Conservation (phyloP, 257 asterid species). For the Coffea canephora region DNA sequence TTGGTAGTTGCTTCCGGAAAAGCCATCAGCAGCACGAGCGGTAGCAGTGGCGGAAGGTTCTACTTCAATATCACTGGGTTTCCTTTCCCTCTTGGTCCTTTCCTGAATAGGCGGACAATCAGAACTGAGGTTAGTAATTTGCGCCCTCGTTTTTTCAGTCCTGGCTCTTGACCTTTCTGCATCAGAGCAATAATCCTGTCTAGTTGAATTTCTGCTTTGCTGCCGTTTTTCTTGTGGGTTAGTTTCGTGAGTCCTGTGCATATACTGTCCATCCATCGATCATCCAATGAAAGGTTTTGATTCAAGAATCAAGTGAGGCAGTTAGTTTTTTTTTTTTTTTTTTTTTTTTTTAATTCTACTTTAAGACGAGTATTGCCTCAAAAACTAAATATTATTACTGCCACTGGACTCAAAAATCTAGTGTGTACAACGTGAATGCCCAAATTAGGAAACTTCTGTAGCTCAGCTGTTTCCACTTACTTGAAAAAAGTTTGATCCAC, state of each 20-base stretch:
- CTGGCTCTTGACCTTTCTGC: neutral
- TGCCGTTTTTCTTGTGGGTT: neutral
- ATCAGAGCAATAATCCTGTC: neutral
- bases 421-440: neutral
- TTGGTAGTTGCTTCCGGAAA: constrained; percentile 47
- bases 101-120: constrained; percentile 74
- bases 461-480: neutral
- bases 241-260: neutral
- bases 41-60: constrained; percentile 56
- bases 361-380: neutral
- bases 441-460: neutral
- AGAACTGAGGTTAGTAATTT: constrained; percentile 67
- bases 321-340: no score
- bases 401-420: neutral
- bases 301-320: neutral
- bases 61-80: constrained; percentile 88
- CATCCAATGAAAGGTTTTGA: neutral
- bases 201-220: neutral
- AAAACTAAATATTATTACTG: no score
- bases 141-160: neutral
- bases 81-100: constrained; percentile 97
- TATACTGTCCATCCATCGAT: no score
- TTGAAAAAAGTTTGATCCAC: neutral
- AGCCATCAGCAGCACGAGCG: constrained; percentile 22
- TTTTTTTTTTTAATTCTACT: no score